These are phyloP conservation scores for Apiospora phragmitis DNA, from an alignment of 2,329 filamentous ascomycete genomes.

Conservation along the genomic window DNA sequence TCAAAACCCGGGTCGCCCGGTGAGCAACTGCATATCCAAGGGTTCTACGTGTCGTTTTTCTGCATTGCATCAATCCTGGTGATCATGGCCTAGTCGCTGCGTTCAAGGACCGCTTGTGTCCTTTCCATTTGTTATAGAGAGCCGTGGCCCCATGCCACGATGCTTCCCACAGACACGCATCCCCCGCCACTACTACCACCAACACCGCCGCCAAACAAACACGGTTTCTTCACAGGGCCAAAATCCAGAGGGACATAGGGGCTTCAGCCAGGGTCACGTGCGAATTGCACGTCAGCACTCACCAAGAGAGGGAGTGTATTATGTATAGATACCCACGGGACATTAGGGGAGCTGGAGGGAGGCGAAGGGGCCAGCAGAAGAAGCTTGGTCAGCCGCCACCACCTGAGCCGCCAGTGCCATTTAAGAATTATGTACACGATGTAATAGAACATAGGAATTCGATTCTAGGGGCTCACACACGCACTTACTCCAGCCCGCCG, in stretches of 20 bases:
- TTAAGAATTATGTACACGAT: neutral
- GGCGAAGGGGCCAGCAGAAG: neutral
- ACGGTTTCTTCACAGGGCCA: neutral
- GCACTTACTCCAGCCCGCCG: neutral
- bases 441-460: constrained; percentile 10
- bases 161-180: neutral
- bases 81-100: neutral
- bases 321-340: neutral
- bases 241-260: neutral
- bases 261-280: neutral
- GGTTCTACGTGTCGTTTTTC: neutral
- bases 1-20: neutral
- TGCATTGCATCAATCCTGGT: neutral
- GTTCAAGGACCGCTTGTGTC: neutral
- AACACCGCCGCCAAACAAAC: neutral
- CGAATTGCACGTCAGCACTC: neutral
- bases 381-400: neutral
- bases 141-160: neutral
- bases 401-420: constrained; percentile 1
- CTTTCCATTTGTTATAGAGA: neutral
- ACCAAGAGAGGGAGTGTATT: neutral
- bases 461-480: constrained; percentile 3
- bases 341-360: neutral
- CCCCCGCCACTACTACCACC: neutral
- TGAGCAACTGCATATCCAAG: neutral